phyloP scores from a whole-genome alignment of 2,329 filamentous ascomycete species.

The Calonectria montana region DNA sequence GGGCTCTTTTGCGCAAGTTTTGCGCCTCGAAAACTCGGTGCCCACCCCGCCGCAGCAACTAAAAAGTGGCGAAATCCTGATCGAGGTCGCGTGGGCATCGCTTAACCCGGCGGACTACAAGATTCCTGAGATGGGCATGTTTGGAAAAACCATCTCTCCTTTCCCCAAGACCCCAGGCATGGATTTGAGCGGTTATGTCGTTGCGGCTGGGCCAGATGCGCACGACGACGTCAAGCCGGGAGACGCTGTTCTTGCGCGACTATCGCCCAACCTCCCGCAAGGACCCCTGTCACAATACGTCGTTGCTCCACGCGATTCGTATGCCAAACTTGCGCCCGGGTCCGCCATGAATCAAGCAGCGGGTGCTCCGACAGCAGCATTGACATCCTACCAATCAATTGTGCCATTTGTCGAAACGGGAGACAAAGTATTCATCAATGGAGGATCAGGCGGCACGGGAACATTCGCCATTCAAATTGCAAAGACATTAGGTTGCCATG shows the following conservation, averaged over 20 bases:
- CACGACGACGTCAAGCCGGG: slow-evolving; percentile 49
- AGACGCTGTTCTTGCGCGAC: slow-evolving; percentile 57
- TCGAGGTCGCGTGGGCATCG: slow-evolving; percentile 55
- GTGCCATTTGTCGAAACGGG: slow-evolving; percentile 59
- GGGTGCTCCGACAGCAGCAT: slow-evolving; percentile 55
- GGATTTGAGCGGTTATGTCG: slow-evolving; percentile 64
- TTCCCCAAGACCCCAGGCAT: slow-evolving; percentile 59
- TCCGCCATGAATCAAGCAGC: slow-evolving; percentile 56
- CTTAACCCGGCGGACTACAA: slow-evolving; percentile 65
- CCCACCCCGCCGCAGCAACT: slow-evolving; percentile 34
- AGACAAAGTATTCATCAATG: slow-evolving; percentile 72
- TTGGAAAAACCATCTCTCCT: slow-evolving; percentile 40
- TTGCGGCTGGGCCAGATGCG: slow-evolving; percentile 43
- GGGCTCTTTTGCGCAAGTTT: slow-evolving; percentile 36
- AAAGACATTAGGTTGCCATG: slow-evolving; percentile 69
- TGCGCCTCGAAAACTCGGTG: slow-evolving; percentile 35
- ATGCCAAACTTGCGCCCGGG: slow-evolving; percentile 53
- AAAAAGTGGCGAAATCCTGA: slow-evolving; percentile 49
- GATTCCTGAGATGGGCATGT: slow-evolving; percentile 53
- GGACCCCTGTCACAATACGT: slow-evolving; percentile 59
- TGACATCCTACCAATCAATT: slow-evolving; percentile 62
- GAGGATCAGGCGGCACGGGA: slow-evolving; percentile 72
- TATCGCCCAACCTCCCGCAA: slow-evolving; percentile 43
- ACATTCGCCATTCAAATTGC: slow-evolving; percentile 73
- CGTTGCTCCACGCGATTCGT: slow-evolving; percentile 44